These are phyloP conservation scores for Fragaria iinumae DNA, from an alignment of 306 rosid species.

Conservation along the genomic window DNA sequence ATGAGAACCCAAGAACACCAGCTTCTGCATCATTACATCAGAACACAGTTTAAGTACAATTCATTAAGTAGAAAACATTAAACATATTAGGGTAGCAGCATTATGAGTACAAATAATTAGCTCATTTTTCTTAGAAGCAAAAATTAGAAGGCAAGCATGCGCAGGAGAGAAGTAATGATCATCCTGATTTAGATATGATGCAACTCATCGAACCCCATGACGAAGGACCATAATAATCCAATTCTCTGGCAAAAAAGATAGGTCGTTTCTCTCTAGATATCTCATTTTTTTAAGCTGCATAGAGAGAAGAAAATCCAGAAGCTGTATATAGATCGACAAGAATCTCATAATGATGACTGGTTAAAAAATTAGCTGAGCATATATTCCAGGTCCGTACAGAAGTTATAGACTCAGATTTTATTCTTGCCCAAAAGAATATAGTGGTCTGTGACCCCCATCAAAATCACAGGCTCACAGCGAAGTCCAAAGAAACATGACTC, in stretches of 20 bases:
- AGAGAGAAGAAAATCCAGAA: neutral
- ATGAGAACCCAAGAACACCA: neutral
- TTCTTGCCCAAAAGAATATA: neutral
- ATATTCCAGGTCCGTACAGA: neutral
- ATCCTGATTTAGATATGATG: constrained; percentile 38
- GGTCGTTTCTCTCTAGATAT: neutral
- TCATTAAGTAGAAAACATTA: constrained; percentile 18
- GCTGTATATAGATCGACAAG: neutral
- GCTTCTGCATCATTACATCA: neutral
- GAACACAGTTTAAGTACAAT: constrained; percentile 37
- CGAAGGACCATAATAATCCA: constrained; percentile 34
- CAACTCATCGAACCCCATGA: constrained; percentile 37
- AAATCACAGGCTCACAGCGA: neutral
- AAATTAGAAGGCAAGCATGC: constrained; percentile 48
- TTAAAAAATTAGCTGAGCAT: neutral
- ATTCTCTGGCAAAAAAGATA: neutral
- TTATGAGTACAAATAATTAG: neutral
- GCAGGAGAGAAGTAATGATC: constrained; percentile 44
- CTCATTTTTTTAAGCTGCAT: neutral
- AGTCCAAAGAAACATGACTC: neutral
- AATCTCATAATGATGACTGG: neutral
- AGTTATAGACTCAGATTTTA: neutral
- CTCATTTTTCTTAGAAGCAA: constrained; percentile 7
- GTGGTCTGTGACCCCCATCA: neutral
- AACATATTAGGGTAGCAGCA: constrained; percentile 11